Conservation (phyloP, 192 early-diverging fungal species). For the Paraglomus brasilianum region DNA sequence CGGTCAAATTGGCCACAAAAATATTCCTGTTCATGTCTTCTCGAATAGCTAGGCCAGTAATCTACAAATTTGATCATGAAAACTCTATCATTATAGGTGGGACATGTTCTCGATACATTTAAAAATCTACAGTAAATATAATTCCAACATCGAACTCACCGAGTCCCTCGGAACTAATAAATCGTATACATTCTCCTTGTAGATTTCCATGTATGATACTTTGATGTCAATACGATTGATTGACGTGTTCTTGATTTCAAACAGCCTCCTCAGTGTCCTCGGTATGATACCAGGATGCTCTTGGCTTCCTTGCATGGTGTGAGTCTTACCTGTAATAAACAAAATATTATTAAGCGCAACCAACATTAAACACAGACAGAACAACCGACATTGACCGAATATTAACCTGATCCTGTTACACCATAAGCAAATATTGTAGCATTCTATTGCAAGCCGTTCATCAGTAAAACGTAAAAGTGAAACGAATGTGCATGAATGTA, state of each 20-base stretch:
- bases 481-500: neutral
- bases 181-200: constrained; percentile 66
- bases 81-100: neutral
- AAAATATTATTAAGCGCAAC: neutral
- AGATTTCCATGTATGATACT: constrained; percentile 67
- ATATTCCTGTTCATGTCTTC: constrained; percentile 55
- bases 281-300: constrained; percentile 62
- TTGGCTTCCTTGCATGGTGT: constrained; percentile 59
- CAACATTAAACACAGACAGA: neutral
- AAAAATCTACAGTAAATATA: neutral
- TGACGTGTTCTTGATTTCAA: constrained; percentile 34
- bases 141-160: constrained; percentile 12
- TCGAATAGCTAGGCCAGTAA: constrained; percentile 49
- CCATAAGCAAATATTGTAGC: constrained; percentile 72
- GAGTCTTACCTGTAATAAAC: constrained; percentile 50
- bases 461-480: neutral
- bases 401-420: constrained; percentile 60
- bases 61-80: constrained; percentile 25
- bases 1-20: constrained; percentile 56
- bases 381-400: neutral
- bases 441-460: constrained; percentile 30
- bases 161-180: constrained; percentile 45
- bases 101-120: neutral
- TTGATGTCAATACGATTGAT: constrained; percentile 35
- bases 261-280: constrained; percentile 53